Base-by-base conservation (phyloP, 768 basidiomycete genomes). In the Amanita rubescens region DNA sequence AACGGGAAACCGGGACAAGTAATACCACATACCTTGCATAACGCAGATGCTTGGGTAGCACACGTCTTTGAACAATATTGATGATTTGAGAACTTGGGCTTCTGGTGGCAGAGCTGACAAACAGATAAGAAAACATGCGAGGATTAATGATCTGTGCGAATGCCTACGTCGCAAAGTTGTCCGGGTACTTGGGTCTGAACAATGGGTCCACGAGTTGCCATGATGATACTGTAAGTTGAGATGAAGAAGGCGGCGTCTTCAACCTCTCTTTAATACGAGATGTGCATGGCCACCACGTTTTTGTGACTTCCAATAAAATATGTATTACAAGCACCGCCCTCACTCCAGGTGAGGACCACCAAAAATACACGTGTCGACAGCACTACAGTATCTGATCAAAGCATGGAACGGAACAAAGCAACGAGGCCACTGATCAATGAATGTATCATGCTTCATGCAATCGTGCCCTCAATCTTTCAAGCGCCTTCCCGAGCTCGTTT, bases 401-500 rank as follows among this genome's bases (percentile, higher is more conserved):
- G 54, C 22, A 58, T 22, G 53, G 51, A 59, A 60, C 35, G 49
- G 59, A 46, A 49, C 55, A 51, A 54, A 20, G 57, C 55, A 66
- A 68, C 58, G 67, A 69, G 66, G 67, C 64, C 17, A 41, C 45
- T 30, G 53, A 64, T 65, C 61, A 62, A 63, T 59, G 56, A 30
- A 48, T 53, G 54, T 54, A 59, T 55, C 56, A 60, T 5, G 50
- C 54, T 49, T 63, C 70, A 62, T 78, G 80, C 50, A 86, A 67
- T 63, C 75, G 77, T 44, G 70, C 67, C 56, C 87, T 73, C 58
- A 89, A 68, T 57, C 83, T 77, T 58, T 80, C 77, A 10, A 88
- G 74, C 10, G 82, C 80, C 63, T 82, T 85, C 38, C 87, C 87
- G 30, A 89, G 77, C 64, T 89, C 84, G 57, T 89, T 89, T 37